These are phyloP conservation scores for Penicillium cosmopolitanum DNA, from an alignment of 495 filamentous ascomycete species.

Conservation along the genomic window DNA sequence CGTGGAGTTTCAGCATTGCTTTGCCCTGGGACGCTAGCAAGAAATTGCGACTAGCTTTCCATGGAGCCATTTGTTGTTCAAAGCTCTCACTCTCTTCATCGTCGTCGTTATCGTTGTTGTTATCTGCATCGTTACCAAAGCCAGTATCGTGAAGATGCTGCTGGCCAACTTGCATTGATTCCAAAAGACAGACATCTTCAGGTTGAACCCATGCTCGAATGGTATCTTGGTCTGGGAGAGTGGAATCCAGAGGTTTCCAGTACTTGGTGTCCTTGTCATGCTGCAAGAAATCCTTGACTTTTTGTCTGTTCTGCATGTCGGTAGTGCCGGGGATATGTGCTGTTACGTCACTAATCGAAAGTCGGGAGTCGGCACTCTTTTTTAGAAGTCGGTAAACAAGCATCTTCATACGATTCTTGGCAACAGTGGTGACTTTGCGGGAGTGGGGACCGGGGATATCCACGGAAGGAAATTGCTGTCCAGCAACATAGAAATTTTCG, in stretches of 20 bases:
- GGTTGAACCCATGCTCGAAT: conserved; percentile 88
- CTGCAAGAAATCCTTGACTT: conserved; percentile 92
- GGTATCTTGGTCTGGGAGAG: conserved; percentile 70
- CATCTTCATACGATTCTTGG: conserved; percentile 96
- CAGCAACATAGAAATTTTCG: conserved; percentile 85
- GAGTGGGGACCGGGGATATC: conserved; percentile 94
- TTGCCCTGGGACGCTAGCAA: conserved; percentile 91
- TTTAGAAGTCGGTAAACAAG: conserved; percentile 83
- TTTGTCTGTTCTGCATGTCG: conserved; percentile 93
- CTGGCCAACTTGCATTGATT: conserved; percentile 95
- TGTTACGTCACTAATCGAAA: conserved; percentile 78
- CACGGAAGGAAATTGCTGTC: conserved; percentile 86
- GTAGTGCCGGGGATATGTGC: conserved; percentile 85
- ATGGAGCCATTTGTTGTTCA: conserved; percentile 92
- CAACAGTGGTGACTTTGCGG: conserved; percentile 88
- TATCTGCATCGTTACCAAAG: conserved; percentile 73
- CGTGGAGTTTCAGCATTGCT: conserved; percentile 94
- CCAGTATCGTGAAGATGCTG: conserved; percentile 82
- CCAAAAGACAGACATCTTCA: conserved; percentile 90
- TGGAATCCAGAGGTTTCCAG: conserved; percentile 79
- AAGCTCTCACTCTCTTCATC: conserved; percentile 69
- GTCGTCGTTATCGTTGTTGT: conserved; percentile 69
- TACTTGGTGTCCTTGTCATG: conserved; percentile 83
- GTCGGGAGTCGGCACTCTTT: conserved; percentile 67
- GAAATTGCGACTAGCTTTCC: conserved; percentile 94